Base-by-base conservation (phyloP, 441 rosid species). In the Gossypium trilobum region DNA sequence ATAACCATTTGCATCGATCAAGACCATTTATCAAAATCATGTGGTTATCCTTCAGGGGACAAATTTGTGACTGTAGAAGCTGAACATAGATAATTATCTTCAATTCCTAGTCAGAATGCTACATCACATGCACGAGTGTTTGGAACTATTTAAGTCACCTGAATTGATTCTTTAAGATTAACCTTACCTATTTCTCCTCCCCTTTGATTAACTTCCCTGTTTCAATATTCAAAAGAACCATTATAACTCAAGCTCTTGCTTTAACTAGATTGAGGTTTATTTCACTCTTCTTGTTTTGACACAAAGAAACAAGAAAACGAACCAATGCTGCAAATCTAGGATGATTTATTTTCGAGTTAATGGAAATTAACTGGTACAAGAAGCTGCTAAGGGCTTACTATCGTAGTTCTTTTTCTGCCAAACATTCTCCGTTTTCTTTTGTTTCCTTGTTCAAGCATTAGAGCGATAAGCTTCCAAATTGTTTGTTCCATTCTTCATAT, bases 401-500 rank as follows among this genome's bases (percentile, higher is more conserved):
- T 17, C 10, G 5, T 19, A 7, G 52, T 63, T 63, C 29, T 39
- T 64, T 33, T 16, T 58, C 16, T 23, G 14, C 33, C 16, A 58
- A 23, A 13, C 55, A 65, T 19, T 39, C 19, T 51, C 23, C 6
- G n/a, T 13, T 50, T 33, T 39, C 33, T 27, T 42, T 23, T 56
- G 0, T 14, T 20, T 8, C 27, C 5, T 14, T 36, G 77, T 63
- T 67, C 25, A 4, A 68, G n/a, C 16, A 14, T 76, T 80, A 89
- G 5, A 85, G 87, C 52, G 93, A 81, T 71, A 91, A 77, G 85
- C 95, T 91, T 76, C 92, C 98, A 64, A 95, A 89, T 85, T 95
- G 96, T 76, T 82, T 87, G 89, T 95, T 95, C 98, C 98, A 91
- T 23, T 81, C 89, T 9, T 89, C 96, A 61, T 87, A 92, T 44